phyloP scores from a whole-genome alignment of 2,329 filamentous ascomycete species.

The Alternaria incomplexa region DNA sequence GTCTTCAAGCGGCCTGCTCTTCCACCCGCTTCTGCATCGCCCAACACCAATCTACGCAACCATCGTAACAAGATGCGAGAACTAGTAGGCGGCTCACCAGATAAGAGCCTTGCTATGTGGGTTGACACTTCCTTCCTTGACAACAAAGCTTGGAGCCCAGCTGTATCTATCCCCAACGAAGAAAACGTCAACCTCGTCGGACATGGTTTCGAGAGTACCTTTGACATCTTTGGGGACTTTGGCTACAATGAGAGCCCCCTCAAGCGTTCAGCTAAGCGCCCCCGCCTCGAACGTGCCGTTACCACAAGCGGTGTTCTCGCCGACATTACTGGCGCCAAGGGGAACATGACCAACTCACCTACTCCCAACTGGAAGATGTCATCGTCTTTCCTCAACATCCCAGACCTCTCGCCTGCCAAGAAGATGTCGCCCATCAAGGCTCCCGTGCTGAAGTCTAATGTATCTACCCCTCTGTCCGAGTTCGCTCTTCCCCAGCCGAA shows the following conservation, averaged over 20 bases:
- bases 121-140: slow-evolving; percentile 58
- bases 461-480: slow-evolving; percentile 29
- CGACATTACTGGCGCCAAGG: slow-evolving; percentile 64
- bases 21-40: slow-evolving; percentile 80
- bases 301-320: slow-evolving; percentile 67
- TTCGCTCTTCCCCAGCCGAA: slow-evolving; percentile 21
- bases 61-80: slow-evolving; percentile 83
- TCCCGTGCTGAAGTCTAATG: slow-evolving; percentile 35
- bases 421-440: slow-evolving; percentile 41
- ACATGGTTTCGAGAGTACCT: slow-evolving; percentile 56
- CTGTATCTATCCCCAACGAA: slow-evolving; percentile 68
- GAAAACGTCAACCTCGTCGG: slow-evolving; percentile 61
- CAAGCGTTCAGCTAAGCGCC: slow-evolving; percentile 65
- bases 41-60: slow-evolving; percentile 87
- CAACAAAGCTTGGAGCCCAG: slow-evolving; percentile 63
- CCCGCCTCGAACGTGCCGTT: slow-evolving; percentile 67
- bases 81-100: slow-evolving; percentile 77
- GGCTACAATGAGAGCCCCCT: slow-evolving; percentile 66
- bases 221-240: slow-evolving; percentile 66
- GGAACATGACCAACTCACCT: slow-evolving; percentile 50
- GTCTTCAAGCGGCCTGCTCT: slow-evolving; percentile 75
- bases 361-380: slow-evolving; percentile 45
- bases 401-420: slow-evolving; percentile 42
- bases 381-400: slow-evolving; percentile 46
- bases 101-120: slow-evolving; percentile 61